Base-by-base conservation (phyloP, 208 protist species). In the Leishmania amazonensis region DNA sequence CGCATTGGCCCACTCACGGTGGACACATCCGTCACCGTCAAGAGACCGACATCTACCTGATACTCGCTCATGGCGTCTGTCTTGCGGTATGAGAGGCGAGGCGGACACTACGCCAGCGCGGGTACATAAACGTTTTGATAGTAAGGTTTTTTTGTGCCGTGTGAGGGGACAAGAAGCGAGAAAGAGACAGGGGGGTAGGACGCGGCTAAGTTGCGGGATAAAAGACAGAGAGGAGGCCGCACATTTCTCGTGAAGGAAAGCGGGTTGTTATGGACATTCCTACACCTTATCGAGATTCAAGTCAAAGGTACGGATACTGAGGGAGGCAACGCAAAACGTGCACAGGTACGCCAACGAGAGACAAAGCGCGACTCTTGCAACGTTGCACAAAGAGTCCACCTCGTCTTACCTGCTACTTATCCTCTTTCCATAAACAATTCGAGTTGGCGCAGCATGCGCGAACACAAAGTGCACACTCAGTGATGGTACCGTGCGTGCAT, bases 1-100 rank as follows among this genome's bases (percentile, higher is more conserved):
- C 93, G 91, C 89, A 90, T 93, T 35, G 92, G 92, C 9, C 95
- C 95, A 84, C 93, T 96, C 78, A 97, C 93, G 49, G 95, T 75
- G 49, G 93, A 93, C 19, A 85, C 83, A 78, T 97, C 90, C 28
- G 95, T 96, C 64, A 96, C 85, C 77, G 88, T 91, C 68, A 97
- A 89, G 40, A 96, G 87, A 57, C 95, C 95, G 28, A 89, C 83
- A 76, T 97, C 95, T 49, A 97, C 64, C 51, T 96, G 87, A 78
- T 93, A 96, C 81, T 96, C 88, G 45, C 77, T 90, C 92, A 96
- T 96, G 38, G 67, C 21, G 49, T 54, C 51, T 76, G 57, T 75
- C 72, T 47, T 75, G 2, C 11, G 47, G 42, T 78, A 17, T 49
- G 53, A 9, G 51, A 49, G 21, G 17, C 8, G n/a, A 75, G 51